phyloP scores from a whole-genome alignment of 768 basidiomycete genomes.

The Pisolithus sp. region DNA sequence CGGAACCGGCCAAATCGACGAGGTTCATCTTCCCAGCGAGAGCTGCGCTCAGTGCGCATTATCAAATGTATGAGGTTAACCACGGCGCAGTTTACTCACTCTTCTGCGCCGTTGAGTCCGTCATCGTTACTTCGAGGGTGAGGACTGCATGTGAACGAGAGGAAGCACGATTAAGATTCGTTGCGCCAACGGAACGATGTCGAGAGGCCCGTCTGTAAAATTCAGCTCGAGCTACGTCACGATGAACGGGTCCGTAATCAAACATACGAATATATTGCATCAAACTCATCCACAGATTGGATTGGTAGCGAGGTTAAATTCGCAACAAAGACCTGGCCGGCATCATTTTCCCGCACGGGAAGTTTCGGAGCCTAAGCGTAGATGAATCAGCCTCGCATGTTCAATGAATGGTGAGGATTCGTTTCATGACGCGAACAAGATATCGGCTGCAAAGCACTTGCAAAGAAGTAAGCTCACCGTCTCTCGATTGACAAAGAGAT shows the following conservation, averaged over 20 bases:
- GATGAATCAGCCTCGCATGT: not conserved
- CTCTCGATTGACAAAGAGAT: constrained; percentile 70
- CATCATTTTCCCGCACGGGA: constrained; percentile 47
- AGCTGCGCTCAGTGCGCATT: constrained; percentile 32
- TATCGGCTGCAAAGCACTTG: not conserved
- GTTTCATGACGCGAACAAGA: not conserved
- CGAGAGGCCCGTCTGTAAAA: constrained; percentile 59
- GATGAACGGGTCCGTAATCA: not conserved
- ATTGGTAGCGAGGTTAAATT: constrained; percentile 39
- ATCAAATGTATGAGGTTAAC: not conserved
- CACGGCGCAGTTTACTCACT: constrained; percentile 33
- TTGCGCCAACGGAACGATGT: constrained; percentile 79
- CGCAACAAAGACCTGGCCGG: constrained; percentile 49
- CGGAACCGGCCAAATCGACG: constrained; percentile 86
- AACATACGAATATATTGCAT: constrained; percentile 39
- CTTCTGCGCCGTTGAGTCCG: constrained; percentile 45
- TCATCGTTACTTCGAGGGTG: constrained; percentile 61
- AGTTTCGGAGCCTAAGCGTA: constrained; percentile 43
- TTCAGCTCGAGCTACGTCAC: not conserved
- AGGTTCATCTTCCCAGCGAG: constrained; percentile 75
- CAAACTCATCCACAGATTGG: constrained; percentile 41
- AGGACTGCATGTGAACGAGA: constrained; percentile 88
- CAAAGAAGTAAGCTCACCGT: constrained; percentile 37
- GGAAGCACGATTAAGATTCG: constrained; percentile 76
- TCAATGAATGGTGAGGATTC: not conserved